Conservation (phyloP, 1,284 basidiomycete species). For the Apiotrichum gracile region DNA sequence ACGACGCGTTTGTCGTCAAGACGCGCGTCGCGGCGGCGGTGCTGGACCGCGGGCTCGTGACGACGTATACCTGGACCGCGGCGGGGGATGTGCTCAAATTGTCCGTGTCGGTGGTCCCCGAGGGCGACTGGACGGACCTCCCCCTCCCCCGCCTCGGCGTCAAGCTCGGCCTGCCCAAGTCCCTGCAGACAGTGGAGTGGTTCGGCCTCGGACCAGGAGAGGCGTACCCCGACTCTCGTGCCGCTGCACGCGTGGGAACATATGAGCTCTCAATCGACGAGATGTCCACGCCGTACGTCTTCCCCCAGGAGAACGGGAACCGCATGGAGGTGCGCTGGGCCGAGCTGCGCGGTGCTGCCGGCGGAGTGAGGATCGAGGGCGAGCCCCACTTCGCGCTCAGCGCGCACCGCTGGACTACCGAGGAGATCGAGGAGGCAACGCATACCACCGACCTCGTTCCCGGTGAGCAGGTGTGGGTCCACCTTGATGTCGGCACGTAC, state of each 20-base stretch:
- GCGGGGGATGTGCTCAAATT: neutral
- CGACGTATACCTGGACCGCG: constrained; percentile 10
- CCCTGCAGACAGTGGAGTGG: constrained; percentile 6
- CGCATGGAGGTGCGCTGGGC: constrained; percentile 16
- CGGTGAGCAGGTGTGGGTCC: constrained; percentile 16
- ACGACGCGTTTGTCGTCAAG: constrained; percentile 2
- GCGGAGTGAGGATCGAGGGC: neutral
- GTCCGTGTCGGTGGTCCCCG: constrained; percentile 6
- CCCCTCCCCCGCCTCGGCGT: constrained; percentile 16
- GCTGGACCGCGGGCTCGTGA: constrained; percentile 3
- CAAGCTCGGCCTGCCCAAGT: constrained; percentile 6
- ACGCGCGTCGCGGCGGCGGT: constrained; percentile 12
- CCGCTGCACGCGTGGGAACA: constrained; percentile 4
- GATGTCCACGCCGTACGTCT: constrained; percentile 20
- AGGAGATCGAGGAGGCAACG: constrained; percentile 12
- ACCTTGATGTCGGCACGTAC: constrained; percentile 13
- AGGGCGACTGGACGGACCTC: constrained; percentile 14
- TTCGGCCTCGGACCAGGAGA: constrained; percentile 17
- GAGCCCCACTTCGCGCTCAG: constrained; percentile 3
- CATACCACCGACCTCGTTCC: constrained; percentile 16
- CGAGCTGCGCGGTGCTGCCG: neutral
- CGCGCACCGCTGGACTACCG: constrained; percentile 17
- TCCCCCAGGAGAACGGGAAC: constrained; percentile 21
- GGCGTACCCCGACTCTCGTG: constrained; percentile 15
- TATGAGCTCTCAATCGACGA: constrained; percentile 13